Conservation (phyloP, 2,329 filamentous ascomycete genomes). For the Helotiales sp. region DNA sequence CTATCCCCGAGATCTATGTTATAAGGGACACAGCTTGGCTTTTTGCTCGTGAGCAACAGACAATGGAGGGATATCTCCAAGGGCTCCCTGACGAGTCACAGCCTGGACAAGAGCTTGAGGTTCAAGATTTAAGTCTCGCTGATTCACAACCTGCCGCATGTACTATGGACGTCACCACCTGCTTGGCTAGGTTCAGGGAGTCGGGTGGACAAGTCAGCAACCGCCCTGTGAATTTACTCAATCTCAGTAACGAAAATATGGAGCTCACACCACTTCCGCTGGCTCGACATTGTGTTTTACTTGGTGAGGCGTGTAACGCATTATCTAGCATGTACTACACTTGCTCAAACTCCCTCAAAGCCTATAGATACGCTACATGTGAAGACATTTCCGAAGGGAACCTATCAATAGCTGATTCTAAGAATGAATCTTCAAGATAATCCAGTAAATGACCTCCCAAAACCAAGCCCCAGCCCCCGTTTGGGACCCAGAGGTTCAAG, state of each 20-base stretch:
- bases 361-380: neutral
- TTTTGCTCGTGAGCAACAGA: too few species aligned
- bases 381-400: conserved; percentile 1
- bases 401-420: neutral
- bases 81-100: neutral
- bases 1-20: too few species aligned
- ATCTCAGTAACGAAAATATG: neutral
- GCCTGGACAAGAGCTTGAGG: neutral
- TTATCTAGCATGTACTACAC: neutral
- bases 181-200: neutral
- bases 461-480: neutral
- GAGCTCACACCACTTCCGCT: neutral
- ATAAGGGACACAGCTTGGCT: too few species aligned
- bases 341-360: neutral
- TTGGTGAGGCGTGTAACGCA: neutral
- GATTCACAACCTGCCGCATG: neutral
- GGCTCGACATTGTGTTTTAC: neutral
- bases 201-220: too few species aligned
- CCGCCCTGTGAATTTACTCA: neutral
- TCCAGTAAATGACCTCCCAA: too few species aligned
- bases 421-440: conserved; percentile 11
- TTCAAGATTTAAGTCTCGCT: neutral
- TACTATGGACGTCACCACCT: neutral
- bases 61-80: neutral
- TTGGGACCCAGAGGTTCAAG: conserved; percentile 10